Evolutionary conservation across 768 basidiomycete species (phyloP), one percentile per base, ranked within the genome.

Genomic region (Mycena belliarum): DNA sequence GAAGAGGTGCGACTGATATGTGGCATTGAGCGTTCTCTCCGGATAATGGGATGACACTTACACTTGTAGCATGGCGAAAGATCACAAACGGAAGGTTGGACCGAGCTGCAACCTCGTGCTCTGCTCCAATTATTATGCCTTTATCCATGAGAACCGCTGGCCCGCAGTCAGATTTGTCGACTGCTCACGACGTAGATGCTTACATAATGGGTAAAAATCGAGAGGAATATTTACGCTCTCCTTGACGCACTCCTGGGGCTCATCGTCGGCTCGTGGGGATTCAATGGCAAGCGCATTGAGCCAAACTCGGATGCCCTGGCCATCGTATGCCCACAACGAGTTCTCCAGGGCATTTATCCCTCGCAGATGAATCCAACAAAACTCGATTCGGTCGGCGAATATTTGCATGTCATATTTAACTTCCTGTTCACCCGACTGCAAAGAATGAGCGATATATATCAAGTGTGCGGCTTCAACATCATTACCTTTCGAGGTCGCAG

Each of bases 111-210:
- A 85, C 83, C 70, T 99, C 96, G 55, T 95, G 85, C 63, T 98
- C 95, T 25, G 90, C 92, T 9, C 96, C 96, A 64, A 98, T 95
- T 62, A 99, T 94, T 63, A 99, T 97, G 1, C 95, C 96, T 69
- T 98, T 99, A 72, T 98, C 95, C 95, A 98, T 98, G 24, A 99
- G 81, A 8, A 95, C 94, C 55, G 96, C 96, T 98, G 65, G 32
- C 20, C 12, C 21, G 28, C 20, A 20, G 15, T 26, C 14, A 60
- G 56, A 60, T 57, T 55, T 18, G 59, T 38, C 14, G 12, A 20
- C 12, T 18, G 20, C 12, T 47, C 11, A 9, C 24, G 48, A 44
- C 21, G n/a, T n/a, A n/a, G 74, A 79, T 66, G 69, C 80, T 68
- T 67, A 98, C 96, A 98, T 18, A 99, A 72, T 0, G 96, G 96